Percentiles rank a stretch among this genome's conserved stretches.
phyloP scores from a whole-genome alignment of 2,329 filamentous ascomycete species.

The Aspergillus fijiensis region DNA sequence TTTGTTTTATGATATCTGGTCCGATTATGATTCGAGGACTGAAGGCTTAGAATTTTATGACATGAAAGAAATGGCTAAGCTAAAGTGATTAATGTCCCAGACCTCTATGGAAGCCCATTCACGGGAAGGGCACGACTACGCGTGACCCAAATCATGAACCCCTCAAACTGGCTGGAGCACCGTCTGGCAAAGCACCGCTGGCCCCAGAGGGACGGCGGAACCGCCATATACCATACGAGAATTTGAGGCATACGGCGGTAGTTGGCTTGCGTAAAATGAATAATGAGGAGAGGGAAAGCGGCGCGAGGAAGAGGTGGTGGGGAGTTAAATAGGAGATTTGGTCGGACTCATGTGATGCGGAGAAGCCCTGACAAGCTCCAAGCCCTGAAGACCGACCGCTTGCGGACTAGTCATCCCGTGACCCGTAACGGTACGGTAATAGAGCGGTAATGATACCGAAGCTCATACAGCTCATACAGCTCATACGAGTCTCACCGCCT shows the following conservation, averaged over 20 bases:
- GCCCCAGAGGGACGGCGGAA: constrained; percentile 19
- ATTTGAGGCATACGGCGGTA: constrained; percentile 28
- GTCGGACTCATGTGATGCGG: constrained; percentile 10
- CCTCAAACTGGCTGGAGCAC: constrained; percentile 49
- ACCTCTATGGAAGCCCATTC: constrained; percentile 49
- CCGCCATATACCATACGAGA: constrained; percentile 28
- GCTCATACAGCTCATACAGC: too few species aligned
- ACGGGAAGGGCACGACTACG: constrained; percentile 21
- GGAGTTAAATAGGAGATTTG: background rate
- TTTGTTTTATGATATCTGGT: too few species aligned
- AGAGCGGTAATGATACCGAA: background rate
- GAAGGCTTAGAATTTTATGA: too few species aligned
- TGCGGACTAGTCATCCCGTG: background rate
- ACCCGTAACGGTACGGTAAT: background rate
- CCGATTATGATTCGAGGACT: too few species aligned
- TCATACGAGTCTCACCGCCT: background rate
- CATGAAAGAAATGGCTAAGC: too few species aligned
- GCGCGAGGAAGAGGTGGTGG: constrained; percentile 20
- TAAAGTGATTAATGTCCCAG: constrained; percentile 37
- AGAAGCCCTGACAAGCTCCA: background rate
- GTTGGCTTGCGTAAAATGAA: constrained; percentile 31
- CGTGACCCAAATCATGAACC: constrained; percentile 35
- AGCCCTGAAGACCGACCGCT: background rate
- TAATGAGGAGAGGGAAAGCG: constrained; percentile 17
- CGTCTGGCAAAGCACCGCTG: constrained; percentile 42